These are phyloP conservation scores for Comarum palustre DNA, from an alignment of 306 rosid genomes.

Conservation along the genomic window DNA sequence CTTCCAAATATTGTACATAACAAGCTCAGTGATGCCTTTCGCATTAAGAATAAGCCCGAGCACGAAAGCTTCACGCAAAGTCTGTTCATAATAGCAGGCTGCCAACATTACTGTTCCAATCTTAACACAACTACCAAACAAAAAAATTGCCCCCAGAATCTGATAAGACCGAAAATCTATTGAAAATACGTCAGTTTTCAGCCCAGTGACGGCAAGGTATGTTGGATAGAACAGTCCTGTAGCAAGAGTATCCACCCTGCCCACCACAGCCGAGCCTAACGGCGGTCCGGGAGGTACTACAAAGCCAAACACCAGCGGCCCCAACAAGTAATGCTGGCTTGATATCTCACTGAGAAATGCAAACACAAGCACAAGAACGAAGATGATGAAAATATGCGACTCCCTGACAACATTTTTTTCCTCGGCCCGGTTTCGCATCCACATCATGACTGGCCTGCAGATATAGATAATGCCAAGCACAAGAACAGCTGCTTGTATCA, in stretches of 20 bases:
- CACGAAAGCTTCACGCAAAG: conserved; percentile 37
- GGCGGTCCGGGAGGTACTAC: conserved; percentile 65
- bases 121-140: conserved; percentile 33
- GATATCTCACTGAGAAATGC: conserved; percentile 38
- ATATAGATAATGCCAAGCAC: conserved; percentile 9
- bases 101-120: conserved; percentile 48
- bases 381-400: conserved; percentile 8
- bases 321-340: conserved; percentile 54
- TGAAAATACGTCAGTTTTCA: conserved; percentile 44
- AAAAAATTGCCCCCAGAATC: conserved; percentile 25
- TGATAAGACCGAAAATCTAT: conserved; percentile 11
- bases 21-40: conserved; percentile 55
- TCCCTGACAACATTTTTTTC: conserved; percentile 32
- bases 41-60: conserved; percentile 61
- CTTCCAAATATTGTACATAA: conserved; percentile 43
- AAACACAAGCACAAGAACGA: conserved; percentile 29
- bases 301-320: conserved; percentile 55
- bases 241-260: conserved; percentile 40
- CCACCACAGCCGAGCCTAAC: conserved; percentile 43
- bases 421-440: conserved; percentile 25
- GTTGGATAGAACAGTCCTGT: conserved; percentile 45
- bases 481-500: conserved; percentile 24
- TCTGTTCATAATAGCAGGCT: conserved; percentile 33
- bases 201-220: conserved; percentile 54
- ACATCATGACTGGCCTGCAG: conserved; percentile 28